Base-by-base conservation (phyloP, 225 moss, liverwort and hornwort species). In the Physcomitrium patens region DNA sequence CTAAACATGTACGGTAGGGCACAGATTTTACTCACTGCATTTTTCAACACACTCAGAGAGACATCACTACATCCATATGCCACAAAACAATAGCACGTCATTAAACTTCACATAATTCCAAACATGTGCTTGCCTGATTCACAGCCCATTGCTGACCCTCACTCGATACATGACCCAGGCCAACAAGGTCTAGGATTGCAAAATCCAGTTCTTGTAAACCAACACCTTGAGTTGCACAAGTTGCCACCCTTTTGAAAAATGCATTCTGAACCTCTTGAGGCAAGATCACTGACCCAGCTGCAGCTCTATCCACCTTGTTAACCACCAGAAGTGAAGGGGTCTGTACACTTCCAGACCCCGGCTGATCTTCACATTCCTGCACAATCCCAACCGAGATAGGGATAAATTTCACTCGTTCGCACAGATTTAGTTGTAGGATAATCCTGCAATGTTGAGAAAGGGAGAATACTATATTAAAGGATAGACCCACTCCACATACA, bases 141-240 rank as follows among this genome's bases (percentile, higher is more conserved):
- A 93, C 94, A 82, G 94, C 93, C 97, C 94, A 97, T 55, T 93
- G 91, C 57, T 86, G 91, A 10, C 93, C 94, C 58, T 86, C 91
- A 53, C 89, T 75, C 10, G 71, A 82, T 70, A 97, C 82, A 46
- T 91, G 85, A n/a, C 93, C 92, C 9, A 90, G 67, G 19, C 92
- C 94, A 69, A 97, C 89, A 18, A 97, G 83, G 65, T 87, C 84
- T 45, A 97, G 68, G 61, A 97, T 80, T 60, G 94, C 89, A 44
- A 89, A 74, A 81, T 97, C 97, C 81, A 97, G 84, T 52, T 90
- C 91, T 64, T 90, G 86, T 49, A 96, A 72, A 43, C 93, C 96
- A 67, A 93, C 84, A 59, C 89, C 86, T 74, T 93, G 93, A 26
- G 85, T 86, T 52, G 94, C 97, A 85, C 94, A 97, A 60, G 94